phyloP scores from a whole-genome alignment of 306 rosid species.

The Corylus americana region DNA sequence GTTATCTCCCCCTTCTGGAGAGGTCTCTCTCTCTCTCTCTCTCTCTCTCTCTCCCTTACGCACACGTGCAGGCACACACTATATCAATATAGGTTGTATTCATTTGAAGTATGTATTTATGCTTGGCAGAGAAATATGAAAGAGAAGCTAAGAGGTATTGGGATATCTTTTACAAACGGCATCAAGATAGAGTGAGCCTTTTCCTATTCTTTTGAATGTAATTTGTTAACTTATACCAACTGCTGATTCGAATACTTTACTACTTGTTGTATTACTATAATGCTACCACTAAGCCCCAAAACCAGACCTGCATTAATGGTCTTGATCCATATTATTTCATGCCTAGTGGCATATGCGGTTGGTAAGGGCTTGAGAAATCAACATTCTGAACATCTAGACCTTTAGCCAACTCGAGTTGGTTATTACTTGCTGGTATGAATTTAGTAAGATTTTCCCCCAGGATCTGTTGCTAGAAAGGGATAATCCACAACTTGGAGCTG shows the following conservation, averaged over 20 bases:
- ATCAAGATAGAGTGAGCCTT: slow-evolving; percentile 71
- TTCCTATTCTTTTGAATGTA: not conserved
- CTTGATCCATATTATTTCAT: not conserved
- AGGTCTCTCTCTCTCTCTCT: slow-evolving; percentile 47
- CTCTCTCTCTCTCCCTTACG: not conserved
- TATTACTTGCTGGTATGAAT: not conserved
- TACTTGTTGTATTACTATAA: not conserved
- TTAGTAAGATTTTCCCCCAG: not conserved
- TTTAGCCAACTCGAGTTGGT: not conserved
- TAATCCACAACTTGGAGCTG: not conserved
- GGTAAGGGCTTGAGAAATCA: not conserved
- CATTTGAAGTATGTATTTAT: slow-evolving; percentile 2
- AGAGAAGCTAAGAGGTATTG: slow-evolving; percentile 88
- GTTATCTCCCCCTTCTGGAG: slow-evolving; percentile 81
- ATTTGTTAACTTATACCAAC: slow-evolving; percentile 1
- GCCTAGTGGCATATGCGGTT: not conserved
- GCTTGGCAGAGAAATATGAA: slow-evolving; percentile 73
- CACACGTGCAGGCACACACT: too few species aligned
- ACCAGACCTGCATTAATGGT: not conserved
- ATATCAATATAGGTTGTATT: not conserved
- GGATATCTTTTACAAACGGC: slow-evolving; percentile 91
- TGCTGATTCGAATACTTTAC: not conserved
- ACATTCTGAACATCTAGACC: not conserved
- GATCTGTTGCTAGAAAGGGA: not conserved
- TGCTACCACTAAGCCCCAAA: not conserved